These are phyloP conservation scores for Drosera capensis DNA, from an alignment of 148 eudicot species.

Conservation along the genomic window DNA sequence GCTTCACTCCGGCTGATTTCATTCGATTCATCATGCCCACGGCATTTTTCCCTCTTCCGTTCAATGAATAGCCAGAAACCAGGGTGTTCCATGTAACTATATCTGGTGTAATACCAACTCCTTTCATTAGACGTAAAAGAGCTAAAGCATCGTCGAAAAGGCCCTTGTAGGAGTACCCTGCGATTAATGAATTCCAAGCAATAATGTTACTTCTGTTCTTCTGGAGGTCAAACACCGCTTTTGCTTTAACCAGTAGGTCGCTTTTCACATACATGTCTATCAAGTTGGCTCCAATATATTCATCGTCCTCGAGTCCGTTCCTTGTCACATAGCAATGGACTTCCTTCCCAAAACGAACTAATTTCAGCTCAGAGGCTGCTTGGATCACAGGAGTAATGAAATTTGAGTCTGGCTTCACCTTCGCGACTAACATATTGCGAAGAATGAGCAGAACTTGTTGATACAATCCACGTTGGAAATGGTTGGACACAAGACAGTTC, in stretches of 20 bases:
- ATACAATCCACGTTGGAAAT: slow-evolving; percentile 28
- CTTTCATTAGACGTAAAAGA: slow-evolving; percentile 26
- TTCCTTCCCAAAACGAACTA: slow-evolving; percentile 28
- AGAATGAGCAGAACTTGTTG: slow-evolving; percentile 27
- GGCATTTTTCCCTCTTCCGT: slow-evolving; percentile 24
- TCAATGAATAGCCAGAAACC: slow-evolving; percentile 33
- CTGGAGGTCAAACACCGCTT: slow-evolving; percentile 24
- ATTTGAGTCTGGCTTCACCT: slow-evolving; percentile 30
- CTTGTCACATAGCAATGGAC: slow-evolving; percentile 37
- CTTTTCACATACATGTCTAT: slow-evolving; percentile 58
- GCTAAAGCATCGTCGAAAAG: slow-evolving; percentile 18
- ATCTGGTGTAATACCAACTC: slow-evolving; percentile 35
- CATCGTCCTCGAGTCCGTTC: slow-evolving; percentile 26
- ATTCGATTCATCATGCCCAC: slow-evolving; percentile 20
- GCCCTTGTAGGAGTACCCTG: slow-evolving; percentile 46
- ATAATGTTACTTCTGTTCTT: slow-evolving; percentile 25
- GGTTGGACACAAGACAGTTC: slow-evolving; percentile 51
- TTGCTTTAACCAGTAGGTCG: slow-evolving; percentile 23
- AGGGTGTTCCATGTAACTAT: slow-evolving; percentile 38
- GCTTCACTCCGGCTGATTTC: slow-evolving; percentile 23
- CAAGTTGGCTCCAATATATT: slow-evolving; percentile 35
- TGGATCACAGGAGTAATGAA: slow-evolving; percentile 41
- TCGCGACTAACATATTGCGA: slow-evolving; percentile 20
- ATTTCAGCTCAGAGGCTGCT: slow-evolving; percentile 32
- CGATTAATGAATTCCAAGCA: slow-evolving; percentile 42